Conservation (phyloP, 2,329 filamentous ascomycete genomes). For the Ceratocystis huliohia region DNA sequence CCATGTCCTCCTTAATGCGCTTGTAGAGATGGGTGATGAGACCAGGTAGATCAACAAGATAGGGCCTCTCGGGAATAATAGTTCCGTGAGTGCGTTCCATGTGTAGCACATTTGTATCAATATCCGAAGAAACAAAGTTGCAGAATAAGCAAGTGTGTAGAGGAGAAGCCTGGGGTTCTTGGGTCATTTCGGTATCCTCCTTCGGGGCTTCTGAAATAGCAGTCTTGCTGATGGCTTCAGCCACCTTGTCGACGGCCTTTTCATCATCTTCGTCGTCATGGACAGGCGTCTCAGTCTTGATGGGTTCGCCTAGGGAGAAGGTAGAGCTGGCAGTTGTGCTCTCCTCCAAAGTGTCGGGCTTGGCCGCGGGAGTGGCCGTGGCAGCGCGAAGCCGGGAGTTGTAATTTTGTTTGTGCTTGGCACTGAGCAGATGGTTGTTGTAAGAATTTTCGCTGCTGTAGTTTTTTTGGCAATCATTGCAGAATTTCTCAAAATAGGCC, state of each 20-base stretch:
- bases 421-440: constrained; percentile 79
- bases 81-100: constrained; percentile 92
- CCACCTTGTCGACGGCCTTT: constrained; percentile 62
- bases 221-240: constrained; percentile 62
- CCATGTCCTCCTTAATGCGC: constrained; percentile 65
- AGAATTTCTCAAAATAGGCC: constrained; percentile 75
- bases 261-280: constrained; percentile 57
- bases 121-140: constrained; percentile 66
- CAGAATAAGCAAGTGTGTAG: constrained; percentile 66
- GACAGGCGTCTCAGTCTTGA: constrained; percentile 30
- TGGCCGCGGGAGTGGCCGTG: constrained; percentile 25
- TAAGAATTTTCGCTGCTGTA: constrained; percentile 97
- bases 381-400: constrained; percentile 23
- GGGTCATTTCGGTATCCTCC: constrained; percentile 34
- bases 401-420: constrained; percentile 64
- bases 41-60: constrained; percentile 69
- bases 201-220: constrained; percentile 47
- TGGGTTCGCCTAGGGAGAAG: constrained; percentile 76
- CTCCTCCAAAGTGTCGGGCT: constrained; percentile 55
- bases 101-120: constrained; percentile 66
- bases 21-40: constrained; percentile 65
- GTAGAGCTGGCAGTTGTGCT: constrained; percentile 81
- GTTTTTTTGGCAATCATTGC: constrained; percentile 72
- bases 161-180: constrained; percentile 22
- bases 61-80: constrained; percentile 85